Evolutionary conservation across 2,329 filamentous ascomycete species (phyloP).

Genomic region (Herpotrichia juniperi): DNA sequence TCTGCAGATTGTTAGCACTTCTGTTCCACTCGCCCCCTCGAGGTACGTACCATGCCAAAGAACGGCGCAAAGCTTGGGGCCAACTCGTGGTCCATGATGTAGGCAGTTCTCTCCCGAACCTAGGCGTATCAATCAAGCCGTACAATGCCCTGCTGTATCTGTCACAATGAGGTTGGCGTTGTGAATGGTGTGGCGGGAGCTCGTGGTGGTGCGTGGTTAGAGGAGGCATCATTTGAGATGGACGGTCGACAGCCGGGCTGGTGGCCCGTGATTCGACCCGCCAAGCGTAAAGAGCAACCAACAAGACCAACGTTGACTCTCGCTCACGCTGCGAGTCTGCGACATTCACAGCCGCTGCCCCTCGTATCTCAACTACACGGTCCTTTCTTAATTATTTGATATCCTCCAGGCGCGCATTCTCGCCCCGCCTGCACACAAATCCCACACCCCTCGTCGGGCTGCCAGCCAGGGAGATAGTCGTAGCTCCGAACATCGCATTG

Average conservation of each 20-base stretch:
- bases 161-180: neutral
- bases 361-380: conserved; percentile 2
- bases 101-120: neutral
- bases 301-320: conserved; percentile 1
- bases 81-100: conserved; percentile 55
- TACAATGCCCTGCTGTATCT: too few relatives aligned
- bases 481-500: conserved; percentile 16
- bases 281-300: conserved; percentile 1
- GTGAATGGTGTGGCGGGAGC: neutral
- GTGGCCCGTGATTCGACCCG: conserved; percentile 8
- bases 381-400: neutral
- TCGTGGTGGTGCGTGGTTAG: conserved; percentile 1
- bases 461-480: conserved; percentile 22
- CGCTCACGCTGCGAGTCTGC: conserved; percentile 2
- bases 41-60: conserved; percentile 77
- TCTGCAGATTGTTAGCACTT: conserved; percentile 58
- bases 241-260: neutral
- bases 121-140: too few relatives aligned
- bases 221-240: neutral
- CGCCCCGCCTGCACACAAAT: conserved; percentile 10
- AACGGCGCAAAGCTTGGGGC: conserved; percentile 85
- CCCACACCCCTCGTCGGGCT: conserved; percentile 30
- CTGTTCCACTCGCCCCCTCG: conserved; percentile 15
- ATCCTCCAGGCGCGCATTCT: conserved; percentile 4
- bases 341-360: neutral